Conservation (phyloP, 139 green algal genomes). For the Deuterostichococcus epilithicus region DNA sequence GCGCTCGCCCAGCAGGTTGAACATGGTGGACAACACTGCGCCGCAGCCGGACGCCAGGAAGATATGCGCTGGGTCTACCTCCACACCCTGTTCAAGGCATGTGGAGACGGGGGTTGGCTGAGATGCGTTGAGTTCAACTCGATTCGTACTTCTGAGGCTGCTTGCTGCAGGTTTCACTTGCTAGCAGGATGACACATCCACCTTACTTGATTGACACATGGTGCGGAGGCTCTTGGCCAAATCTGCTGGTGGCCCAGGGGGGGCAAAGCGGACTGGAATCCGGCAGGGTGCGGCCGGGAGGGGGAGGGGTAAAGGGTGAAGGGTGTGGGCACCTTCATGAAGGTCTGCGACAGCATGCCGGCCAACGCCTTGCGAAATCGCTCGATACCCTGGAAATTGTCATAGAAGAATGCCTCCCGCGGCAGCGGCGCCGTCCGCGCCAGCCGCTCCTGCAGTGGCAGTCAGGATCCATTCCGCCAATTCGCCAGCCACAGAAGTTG, state of each 20-base stretch:
- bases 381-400: conserved; percentile 33
- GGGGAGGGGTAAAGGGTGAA: too few relatives aligned
- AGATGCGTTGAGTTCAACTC: neutral
- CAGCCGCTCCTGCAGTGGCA: conserved; percentile 8
- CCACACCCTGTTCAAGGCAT: conserved; percentile 33
- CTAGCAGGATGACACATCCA: neutral
- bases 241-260: too few relatives aligned
- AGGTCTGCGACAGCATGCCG: conserved; percentile 33
- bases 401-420: neutral
- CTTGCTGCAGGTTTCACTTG: neutral
- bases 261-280: too few relatives aligned
- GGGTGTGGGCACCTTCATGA: conserved; percentile 35
- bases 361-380: conserved; percentile 35
- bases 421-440: neutral
- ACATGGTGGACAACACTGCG: conserved; percentile 58
- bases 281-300: too few relatives aligned
- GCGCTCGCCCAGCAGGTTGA: conserved; percentile 38
- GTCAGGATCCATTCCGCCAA: too few relatives aligned
- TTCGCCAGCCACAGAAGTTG: too few relatives aligned
- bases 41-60: conserved; percentile 42
- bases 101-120: neutral
- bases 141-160: neutral
- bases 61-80: conserved; percentile 39
- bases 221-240: neutral
- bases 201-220: neutral